Evolutionary conservation across 257 asterid species (phyloP), one percentile per base, ranked within the genome.

Genomic region (Ehretia macrophylla): DNA sequence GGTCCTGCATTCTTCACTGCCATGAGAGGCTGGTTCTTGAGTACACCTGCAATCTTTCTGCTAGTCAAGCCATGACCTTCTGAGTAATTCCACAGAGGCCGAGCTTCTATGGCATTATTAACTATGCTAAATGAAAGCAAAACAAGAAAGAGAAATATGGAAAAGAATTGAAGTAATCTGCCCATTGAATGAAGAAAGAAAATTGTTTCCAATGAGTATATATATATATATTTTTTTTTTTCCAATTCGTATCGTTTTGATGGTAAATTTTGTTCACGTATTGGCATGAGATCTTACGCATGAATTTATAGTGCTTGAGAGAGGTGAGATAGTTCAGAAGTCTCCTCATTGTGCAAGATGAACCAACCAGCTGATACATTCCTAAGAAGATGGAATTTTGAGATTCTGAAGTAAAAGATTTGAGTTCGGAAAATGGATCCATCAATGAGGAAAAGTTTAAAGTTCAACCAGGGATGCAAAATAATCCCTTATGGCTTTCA

Each of bases 1-100:
- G 72, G 80, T 46, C 66, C 71, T 3, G 65, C 59, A n/a, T 32
- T 16, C 62, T 66, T 55, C 51, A 52, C 19, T 17, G n/a, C 68
- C 56, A 17, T 22, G 13, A 20, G 0, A 35, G 57, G 17, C 8
- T 21, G 44, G 51, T 45, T 38, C 55, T 16, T 37, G 21, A 10
- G n/a, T 1, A 22, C 17, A 5, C 52, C 67, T 32, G 17, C 65
- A 47, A 5, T 17, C 5, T 42, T 42, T 42, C 16, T 14, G 12
- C 47, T 42, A 11, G 47, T 10, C 47, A 14, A 42, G 47, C 47
- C 47, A 42, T 42, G 47, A 3, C 49, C 39, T 12, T 51, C 17
- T 11, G 35, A 42, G 47, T 42, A 0, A 10, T 42, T 10, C 19
- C 46, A 8, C 47, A 63, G 1, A 55, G 60, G 56, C 62, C 61